Evolutionary conservation across 2,329 filamentous ascomycete genomes (phyloP).

Genomic region (Rugonectria rugulosa): DNA sequence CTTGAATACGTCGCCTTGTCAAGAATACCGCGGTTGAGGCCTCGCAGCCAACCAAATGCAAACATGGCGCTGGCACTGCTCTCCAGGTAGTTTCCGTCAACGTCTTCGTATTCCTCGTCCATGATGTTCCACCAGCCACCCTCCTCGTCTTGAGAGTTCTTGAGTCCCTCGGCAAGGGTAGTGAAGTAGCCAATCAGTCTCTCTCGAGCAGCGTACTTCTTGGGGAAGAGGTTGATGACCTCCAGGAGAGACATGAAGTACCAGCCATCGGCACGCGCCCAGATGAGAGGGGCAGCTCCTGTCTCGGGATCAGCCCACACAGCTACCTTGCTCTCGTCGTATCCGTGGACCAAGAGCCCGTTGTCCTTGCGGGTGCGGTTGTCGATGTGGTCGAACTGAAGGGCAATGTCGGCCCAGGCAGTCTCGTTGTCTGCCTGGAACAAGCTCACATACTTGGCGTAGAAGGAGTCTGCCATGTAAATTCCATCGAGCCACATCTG

Average conservation of each 20-base stretch:
- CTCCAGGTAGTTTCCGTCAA: slow-evolving; percentile 66
- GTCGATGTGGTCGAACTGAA: slow-evolving; percentile 56
- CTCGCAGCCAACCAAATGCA: slow-evolving; percentile 59
- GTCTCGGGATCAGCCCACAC: slow-evolving; percentile 59
- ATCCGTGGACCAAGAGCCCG: slow-evolving; percentile 61
- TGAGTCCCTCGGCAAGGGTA: slow-evolving; percentile 51
- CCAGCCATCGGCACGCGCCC: slow-evolving; percentile 63
- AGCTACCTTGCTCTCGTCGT: slow-evolving; percentile 56
- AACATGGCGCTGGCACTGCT: slow-evolving; percentile 67
- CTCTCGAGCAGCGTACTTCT: slow-evolving; percentile 44
- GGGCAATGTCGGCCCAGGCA: slow-evolving; percentile 53
- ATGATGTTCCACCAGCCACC: slow-evolving; percentile 68
- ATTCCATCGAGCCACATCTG: slow-evolving; percentile 36
- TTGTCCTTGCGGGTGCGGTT: slow-evolving; percentile 48
- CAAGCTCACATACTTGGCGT: slow-evolving; percentile 48
- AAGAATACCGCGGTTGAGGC: slow-evolving; percentile 40
- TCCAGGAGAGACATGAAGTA: slow-evolving; percentile 61
- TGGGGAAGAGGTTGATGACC: slow-evolving; percentile 55
- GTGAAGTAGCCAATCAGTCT: slow-evolving; percentile 49
- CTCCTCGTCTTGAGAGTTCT: slow-evolving; percentile 48
- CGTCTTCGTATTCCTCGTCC: slow-evolving; percentile 54
- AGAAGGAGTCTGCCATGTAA: slow-evolving; percentile 57
- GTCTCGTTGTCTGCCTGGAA: background rate
- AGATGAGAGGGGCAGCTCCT: slow-evolving; percentile 60
- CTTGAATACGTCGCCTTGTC: slow-evolving; percentile 28